Percentiles rank a stretch among this genome's conserved stretches.
These are phyloP conservation scores for Dendrobium officinale DNA, from an alignment of 106 monocot species.

Conservation along the genomic window DNA sequence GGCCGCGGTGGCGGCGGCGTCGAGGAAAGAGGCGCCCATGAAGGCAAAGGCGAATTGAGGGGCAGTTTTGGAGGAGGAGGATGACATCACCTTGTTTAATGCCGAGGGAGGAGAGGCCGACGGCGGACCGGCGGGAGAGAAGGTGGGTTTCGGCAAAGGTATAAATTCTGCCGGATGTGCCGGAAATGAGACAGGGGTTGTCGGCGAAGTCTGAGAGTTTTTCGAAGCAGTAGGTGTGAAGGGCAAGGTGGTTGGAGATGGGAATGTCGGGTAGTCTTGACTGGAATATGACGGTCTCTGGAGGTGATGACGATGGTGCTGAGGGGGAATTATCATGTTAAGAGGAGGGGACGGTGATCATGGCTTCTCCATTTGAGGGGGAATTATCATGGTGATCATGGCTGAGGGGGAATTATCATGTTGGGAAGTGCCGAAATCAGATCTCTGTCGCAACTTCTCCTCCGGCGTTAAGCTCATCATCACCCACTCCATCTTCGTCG, in stretches of 20 bases:
- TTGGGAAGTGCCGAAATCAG: no score
- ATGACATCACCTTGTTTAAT: slow-evolving; percentile 45
- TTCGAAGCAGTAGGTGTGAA: slow-evolving; percentile 82
- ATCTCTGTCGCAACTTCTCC: no score
- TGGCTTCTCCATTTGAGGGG: background rate
- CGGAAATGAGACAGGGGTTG: slow-evolving; percentile 59
- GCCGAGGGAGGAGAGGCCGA: slow-evolving; percentile 43
- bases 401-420: no score
- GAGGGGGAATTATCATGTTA: background rate
- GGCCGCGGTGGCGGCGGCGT: slow-evolving; percentile 61
- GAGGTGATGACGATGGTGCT: background rate
- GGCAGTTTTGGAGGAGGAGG: slow-evolving; percentile 75
- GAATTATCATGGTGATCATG: slow-evolving; percentile 9
- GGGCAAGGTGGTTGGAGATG: slow-evolving; percentile 51
- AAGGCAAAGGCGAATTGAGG: slow-evolving; percentile 67
- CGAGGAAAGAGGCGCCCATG: slow-evolving; percentile 70
- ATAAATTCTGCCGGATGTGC: slow-evolving; percentile 32
- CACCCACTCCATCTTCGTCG: slow-evolving; percentile 15
- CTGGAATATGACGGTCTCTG: slow-evolving; percentile 35
- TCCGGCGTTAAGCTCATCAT: slow-evolving; percentile 30
- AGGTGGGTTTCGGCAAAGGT: slow-evolving; percentile 61
- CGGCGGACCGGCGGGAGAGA: slow-evolving; percentile 40
- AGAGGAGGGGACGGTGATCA: slow-evolving; percentile 12
- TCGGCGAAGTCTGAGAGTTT: slow-evolving; percentile 23
- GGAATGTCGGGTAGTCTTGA: slow-evolving; percentile 66